A percentile compares a stretch with the other conserved stretches of the same genome.
These are phyloP conservation scores for Phlyctochytrium bullatum DNA, from an alignment of 192 early-diverging fungal genomes.

Conservation along the genomic window DNA sequence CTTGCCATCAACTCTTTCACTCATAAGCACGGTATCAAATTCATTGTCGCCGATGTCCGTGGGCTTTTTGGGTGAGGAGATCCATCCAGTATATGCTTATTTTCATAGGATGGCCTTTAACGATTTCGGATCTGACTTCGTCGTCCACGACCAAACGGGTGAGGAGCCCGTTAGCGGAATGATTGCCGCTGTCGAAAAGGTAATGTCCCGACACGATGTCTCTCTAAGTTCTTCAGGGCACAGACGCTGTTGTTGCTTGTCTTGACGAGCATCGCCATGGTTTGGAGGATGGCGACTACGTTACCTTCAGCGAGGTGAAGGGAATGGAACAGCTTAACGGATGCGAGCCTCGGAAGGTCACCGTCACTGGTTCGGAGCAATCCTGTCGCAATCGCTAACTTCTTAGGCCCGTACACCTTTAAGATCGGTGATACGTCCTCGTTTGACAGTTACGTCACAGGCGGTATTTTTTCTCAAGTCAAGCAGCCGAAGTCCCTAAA, in stretches of 20 bases:
- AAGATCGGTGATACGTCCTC: constrained; percentile 86
- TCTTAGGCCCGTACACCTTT: constrained; percentile 87
- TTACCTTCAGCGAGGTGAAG: constrained; percentile 89
- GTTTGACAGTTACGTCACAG: constrained; percentile 72
- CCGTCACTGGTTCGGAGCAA: constrained; percentile 41
- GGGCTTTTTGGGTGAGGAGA: constrained; percentile 83
- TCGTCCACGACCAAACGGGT: constrained; percentile 83
- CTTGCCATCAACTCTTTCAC: constrained; percentile 83
- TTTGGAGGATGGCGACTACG: constrained; percentile 95
- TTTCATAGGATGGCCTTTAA: constrained; percentile 72
- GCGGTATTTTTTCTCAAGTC: constrained; percentile 95
- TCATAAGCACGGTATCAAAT: constrained; percentile 60
- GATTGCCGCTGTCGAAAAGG: constrained; percentile 72
- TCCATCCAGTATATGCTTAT: constrained; percentile 12
- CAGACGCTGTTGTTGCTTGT: constrained; percentile 88
- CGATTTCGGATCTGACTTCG: constrained; percentile 92
- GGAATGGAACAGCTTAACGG: constrained; percentile 91
- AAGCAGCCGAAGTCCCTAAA: constrained; percentile 82
- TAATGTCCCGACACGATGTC: constrained; percentile 10
- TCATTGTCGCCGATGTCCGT: constrained; percentile 82
- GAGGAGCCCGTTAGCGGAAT: constrained; percentile 92
- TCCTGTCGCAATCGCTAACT: not conserved
- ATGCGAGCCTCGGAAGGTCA: constrained; percentile 73
- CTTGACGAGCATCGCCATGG: constrained; percentile 96
- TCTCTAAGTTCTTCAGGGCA: constrained; percentile 32